A percentile compares a stretch with the other conserved stretches of the same genome.
phyloP scores from a whole-genome alignment of 2,329 filamentous ascomycete species.

The Daldinia sp. region DNA sequence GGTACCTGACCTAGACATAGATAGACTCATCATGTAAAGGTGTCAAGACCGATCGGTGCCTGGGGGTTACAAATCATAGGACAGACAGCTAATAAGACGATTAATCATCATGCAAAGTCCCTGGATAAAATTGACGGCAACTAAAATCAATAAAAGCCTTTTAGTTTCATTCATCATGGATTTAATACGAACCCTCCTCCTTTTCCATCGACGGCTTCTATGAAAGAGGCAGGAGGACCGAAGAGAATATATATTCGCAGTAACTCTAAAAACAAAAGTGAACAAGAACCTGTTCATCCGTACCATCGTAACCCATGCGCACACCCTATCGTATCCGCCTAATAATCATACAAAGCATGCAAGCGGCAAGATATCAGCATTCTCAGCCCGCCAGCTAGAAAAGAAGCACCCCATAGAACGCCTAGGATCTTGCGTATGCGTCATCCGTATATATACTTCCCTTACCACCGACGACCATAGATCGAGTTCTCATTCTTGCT shows the following conservation, averaged over 20 bases:
- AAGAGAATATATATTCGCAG: not conserved
- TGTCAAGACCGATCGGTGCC: not conserved
- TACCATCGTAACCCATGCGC: slow-evolving; percentile 7
- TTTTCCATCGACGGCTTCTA: not conserved
- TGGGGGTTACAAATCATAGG: not conserved
- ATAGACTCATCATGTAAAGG: not conserved
- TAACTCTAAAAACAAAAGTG: slow-evolving; percentile 1
- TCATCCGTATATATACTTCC: not conserved
- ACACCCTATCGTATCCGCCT: not conserved
- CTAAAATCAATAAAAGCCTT: not conserved
- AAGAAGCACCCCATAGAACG: not conserved
- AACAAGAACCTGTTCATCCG: slow-evolving; percentile 5
- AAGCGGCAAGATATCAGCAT: not conserved
- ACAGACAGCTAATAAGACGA: slow-evolving; percentile 3
- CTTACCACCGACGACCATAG: slow-evolving; percentile 59
- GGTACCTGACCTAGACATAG: not conserved
- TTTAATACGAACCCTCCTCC: no score
- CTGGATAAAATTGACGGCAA: not conserved
- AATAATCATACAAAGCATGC: not conserved
- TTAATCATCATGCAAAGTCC: slow-evolving; percentile 13
- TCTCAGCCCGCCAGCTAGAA: not conserved
- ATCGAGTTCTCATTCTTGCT: slow-evolving; percentile 52
- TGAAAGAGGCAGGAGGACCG: not conserved
- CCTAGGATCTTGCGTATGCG: not conserved
- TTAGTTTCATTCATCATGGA: not conserved